Base-by-base conservation (phyloP, 2,329 filamentous ascomycete genomes). In the Fusarium sp. region DNA sequence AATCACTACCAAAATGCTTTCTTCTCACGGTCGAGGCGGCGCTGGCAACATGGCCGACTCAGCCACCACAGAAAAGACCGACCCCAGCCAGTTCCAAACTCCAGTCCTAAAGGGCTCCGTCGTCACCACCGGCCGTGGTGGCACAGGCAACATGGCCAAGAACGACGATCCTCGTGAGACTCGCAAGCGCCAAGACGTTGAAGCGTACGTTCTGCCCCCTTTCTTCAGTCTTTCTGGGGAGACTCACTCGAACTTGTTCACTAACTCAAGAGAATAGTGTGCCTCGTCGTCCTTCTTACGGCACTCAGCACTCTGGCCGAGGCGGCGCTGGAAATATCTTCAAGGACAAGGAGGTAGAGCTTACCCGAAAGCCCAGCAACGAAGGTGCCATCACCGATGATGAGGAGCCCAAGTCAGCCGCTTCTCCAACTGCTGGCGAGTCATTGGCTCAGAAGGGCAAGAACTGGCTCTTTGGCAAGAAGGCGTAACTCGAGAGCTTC, bases 81-180 rank as follows among this genome's bases (percentile, higher is more conserved):
- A 83, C 30, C 81, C 88, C 45, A 81, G 87, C 61, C 92, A 95
- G 76, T 88, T 97, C 68, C 83, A 90, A 75, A 97, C 94, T 2
- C 94, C 94, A 2, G 91, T 89, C 14, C 88, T 98, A 77, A 97
- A 97, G 82, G 88, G 88, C 48, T 83, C 91, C n/a, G 85, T 93
- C 70, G 94, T 95, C 77, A 97, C 94, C 21, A 98, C 94, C 5
- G 94, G 94, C 59, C 92, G 94, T 53, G 94, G 94, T 58, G 94
- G 94, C 65, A 90, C 88, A 7, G 94, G 94, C 64, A 97, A 97
- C 83, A 97, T 97, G 91, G 89, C 91, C 49, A 84, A 82, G 72
- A 90, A 91, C 77, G 89, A 88, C 67, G 91, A 96, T 74, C 89
- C 90, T 6, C 81, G 84, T 43, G 89, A 93, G 77, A 93, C 94